Percentiles rank a stretch among this genome's conserved stretches.
These are phyloP conservation scores for Boeremia exigua DNA, from an alignment of 2,329 filamentous ascomycete species.

Conservation along the genomic window DNA sequence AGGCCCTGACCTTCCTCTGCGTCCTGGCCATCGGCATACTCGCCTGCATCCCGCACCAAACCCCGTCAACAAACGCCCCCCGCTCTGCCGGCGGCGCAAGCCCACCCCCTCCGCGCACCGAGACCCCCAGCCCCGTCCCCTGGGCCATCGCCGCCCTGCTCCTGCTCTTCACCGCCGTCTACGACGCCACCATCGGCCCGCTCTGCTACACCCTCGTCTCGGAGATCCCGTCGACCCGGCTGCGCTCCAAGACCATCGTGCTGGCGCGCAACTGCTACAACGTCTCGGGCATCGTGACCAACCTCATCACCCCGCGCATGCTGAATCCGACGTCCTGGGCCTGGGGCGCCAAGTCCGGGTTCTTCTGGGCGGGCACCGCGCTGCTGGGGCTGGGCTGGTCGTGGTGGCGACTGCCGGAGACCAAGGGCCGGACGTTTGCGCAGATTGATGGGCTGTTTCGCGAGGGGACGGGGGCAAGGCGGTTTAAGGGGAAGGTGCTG, in stretches of 20 bases:
- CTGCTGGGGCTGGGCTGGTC: conserved; percentile 77
- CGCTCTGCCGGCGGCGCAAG: background rate
- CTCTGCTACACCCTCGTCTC: conserved; percentile 73
- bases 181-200: conserved; percentile 24
- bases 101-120: background rate
- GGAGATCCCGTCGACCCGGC: conserved; percentile 77
- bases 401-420: conserved; percentile 79
- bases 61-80: background rate
- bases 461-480: conserved; percentile 26
- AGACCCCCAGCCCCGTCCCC: background rate
- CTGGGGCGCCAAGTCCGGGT: conserved; percentile 82
- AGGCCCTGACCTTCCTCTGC: conserved; percentile 62
- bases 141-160: conserved; percentile 19
- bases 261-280: conserved; percentile 78
- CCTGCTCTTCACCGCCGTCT: conserved; percentile 18
- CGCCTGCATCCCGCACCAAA: conserved; percentile 40
- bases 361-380: conserved; percentile 82
- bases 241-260: conserved; percentile 88
- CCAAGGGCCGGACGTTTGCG: conserved; percentile 76
- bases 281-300: conserved; percentile 77
- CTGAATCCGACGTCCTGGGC: conserved; percentile 67
- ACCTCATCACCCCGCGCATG: conserved; percentile 73
- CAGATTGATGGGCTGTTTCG: conserved; percentile 86
- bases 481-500: conserved; percentile 14
- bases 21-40: conserved; percentile 80